phyloP scores from a whole-genome alignment of 2,329 filamentous ascomycete species.

The Ceratocystis huliohia region DNA sequence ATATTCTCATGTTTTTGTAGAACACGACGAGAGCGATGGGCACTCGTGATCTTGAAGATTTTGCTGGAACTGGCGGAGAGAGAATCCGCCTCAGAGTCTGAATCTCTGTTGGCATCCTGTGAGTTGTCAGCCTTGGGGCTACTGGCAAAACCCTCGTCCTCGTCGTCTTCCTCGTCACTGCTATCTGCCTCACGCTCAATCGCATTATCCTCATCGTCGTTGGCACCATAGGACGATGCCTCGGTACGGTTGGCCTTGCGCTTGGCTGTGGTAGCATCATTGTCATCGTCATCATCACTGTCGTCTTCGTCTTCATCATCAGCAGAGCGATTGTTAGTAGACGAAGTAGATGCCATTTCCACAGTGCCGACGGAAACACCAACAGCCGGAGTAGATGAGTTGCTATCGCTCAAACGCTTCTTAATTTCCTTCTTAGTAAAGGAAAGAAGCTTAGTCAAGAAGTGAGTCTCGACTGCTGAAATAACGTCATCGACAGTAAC shows the following conservation, averaged over 20 bases:
- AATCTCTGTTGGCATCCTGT: slow-evolving; percentile 25
- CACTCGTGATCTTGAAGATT: slow-evolving; percentile 22
- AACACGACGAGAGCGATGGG: slow-evolving; percentile 47
- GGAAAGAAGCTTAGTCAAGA: slow-evolving; percentile 59
- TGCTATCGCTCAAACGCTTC: slow-evolving; percentile 55
- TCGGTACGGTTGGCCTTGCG: slow-evolving; percentile 63
- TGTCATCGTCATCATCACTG: slow-evolving; percentile 65
- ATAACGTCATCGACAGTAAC: slow-evolving; percentile 69
- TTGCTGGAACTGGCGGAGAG: slow-evolving; percentile 27
- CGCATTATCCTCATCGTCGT: slow-evolving; percentile 79
- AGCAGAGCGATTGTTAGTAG: slow-evolving; percentile 32
- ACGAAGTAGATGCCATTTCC: slow-evolving; percentile 35
- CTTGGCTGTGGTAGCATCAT: slow-evolving; percentile 64
- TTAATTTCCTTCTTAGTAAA: slow-evolving; percentile 68
- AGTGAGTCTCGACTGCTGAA: slow-evolving; percentile 63
- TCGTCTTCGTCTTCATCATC: slow-evolving; percentile 54
- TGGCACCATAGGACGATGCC: slow-evolving; percentile 77
- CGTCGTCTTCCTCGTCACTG: slow-evolving; percentile 42
- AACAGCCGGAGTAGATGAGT: slow-evolving; percentile 64
- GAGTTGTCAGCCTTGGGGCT: slow-evolving; percentile 29
- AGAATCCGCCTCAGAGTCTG: slow-evolving; percentile 21
- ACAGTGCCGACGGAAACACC: slow-evolving; percentile 41
- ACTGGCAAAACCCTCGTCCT: slow-evolving; percentile 36
- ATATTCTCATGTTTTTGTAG: slow-evolving; percentile 53
- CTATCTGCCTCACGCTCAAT: slow-evolving; percentile 51